phyloP scores from a whole-genome alignment of 352 stramenopile species.

The Globisporangium barbulae region DNA sequence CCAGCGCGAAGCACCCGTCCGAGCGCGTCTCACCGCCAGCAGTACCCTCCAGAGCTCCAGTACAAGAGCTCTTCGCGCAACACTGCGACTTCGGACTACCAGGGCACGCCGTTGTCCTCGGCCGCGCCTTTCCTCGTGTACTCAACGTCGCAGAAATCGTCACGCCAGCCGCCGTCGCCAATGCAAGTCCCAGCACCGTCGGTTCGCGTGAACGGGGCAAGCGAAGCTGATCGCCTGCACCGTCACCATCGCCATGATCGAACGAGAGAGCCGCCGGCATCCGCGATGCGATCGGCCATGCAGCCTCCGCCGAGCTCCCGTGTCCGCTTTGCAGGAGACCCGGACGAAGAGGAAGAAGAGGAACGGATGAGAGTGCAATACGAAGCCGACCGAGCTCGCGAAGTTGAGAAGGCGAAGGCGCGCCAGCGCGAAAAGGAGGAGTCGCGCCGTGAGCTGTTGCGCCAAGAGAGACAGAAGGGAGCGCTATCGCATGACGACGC shows the following conservation, averaged over 20 bases:
- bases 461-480: slow-evolving; percentile 9
- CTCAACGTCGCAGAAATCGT: slow-evolving; percentile 18
- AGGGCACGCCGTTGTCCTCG: slow-evolving; percentile 34
- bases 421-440: slow-evolving; percentile 15
- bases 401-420: slow-evolving; percentile 8
- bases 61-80: slow-evolving; percentile 37
- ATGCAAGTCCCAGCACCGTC: background rate
- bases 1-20: slow-evolving; percentile 7
- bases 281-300: slow-evolving; percentile 25
- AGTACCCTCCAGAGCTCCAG: slow-evolving; percentile 29
- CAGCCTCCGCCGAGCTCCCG: slow-evolving; percentile 39
- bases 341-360: slow-evolving; percentile 11
- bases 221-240: slow-evolving; percentile 14
- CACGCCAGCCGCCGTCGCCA: background rate
- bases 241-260: slow-evolving; percentile 17
- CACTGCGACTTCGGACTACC: slow-evolving; percentile 20
- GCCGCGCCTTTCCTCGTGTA: slow-evolving; percentile 47
- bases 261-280: slow-evolving; percentile 27
- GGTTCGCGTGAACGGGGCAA: background rate
- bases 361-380: slow-evolving; percentile 11
- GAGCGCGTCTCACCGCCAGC: slow-evolving; percentile 17
- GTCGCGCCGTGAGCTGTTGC: slow-evolving; percentile 11
- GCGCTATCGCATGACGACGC: slow-evolving; percentile 5
- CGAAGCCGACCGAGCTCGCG: slow-evolving; percentile 1
- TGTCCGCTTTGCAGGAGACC: slow-evolving; percentile 27